A percentile compares a stretch with the other conserved stretches of the same genome.
Conservation (phyloP, 169 alveolate species). For the Plasmodium relictum region DNA sequence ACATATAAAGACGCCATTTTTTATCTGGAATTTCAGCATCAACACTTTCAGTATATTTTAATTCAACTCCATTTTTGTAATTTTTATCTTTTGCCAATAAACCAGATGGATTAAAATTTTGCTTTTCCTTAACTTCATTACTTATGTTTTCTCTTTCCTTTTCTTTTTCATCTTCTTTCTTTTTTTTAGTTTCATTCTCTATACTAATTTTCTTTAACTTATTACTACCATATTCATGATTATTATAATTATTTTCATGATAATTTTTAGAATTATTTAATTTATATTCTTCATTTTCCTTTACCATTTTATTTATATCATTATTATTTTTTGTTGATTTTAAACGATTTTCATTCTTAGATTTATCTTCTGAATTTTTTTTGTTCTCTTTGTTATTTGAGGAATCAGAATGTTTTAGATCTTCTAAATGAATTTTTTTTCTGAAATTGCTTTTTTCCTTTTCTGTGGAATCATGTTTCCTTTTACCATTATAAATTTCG, state of each 20-base stretch:
- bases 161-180: conserved; percentile 15
- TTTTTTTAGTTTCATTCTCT: conserved; percentile 1
- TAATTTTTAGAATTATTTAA: neutral
- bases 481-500: neutral
- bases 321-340: neutral
- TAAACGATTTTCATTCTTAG: neutral
- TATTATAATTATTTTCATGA: neutral
- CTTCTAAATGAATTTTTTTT: neutral
- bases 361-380: neutral
- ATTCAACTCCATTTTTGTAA: conserved; percentile 83
- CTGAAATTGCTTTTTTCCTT: neutral
- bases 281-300: neutral
- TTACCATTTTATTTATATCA: neutral
- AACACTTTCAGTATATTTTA: conserved; percentile 88
- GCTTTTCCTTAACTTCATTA: conserved; percentile 52
- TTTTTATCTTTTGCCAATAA: conserved; percentile 88
- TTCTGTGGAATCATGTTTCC: neutral
- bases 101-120: conserved; percentile 92
- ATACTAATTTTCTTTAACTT: neutral
- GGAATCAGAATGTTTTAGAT: neutral
- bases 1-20: conserved; percentile 90
- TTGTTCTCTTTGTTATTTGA: neutral
- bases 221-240: too few relatives aligned
- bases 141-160: conserved; percentile 25
- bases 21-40: conserved; percentile 86